A percentile compares a stretch with the other conserved stretches of the same genome.
Conservation (phyloP, 2,329 filamentous ascomycete genomes). For the Aspergillus udagawae region DNA sequence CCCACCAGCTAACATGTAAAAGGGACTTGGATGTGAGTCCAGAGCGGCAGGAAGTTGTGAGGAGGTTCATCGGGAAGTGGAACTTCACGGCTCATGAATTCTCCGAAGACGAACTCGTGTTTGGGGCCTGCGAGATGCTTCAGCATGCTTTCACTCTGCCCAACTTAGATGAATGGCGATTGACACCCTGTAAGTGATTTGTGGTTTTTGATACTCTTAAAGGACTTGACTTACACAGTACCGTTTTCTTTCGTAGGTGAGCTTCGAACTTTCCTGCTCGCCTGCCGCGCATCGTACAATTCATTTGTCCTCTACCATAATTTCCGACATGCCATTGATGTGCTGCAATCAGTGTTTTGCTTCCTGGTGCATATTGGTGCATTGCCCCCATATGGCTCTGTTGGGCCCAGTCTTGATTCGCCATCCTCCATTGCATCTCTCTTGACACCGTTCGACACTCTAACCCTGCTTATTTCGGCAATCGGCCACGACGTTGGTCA, state of each 20-base stretch:
- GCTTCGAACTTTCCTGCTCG: conserved; percentile 78
- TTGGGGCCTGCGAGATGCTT: conserved; percentile 82
- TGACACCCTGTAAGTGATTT: conserved; percentile 75
- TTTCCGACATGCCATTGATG: conserved; percentile 94
- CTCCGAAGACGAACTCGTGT: conserved; percentile 82
- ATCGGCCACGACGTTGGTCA: conserved; percentile 98
- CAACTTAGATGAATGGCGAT: conserved; percentile 74
- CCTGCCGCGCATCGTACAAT: conserved; percentile 92
- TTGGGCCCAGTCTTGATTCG: conserved; percentile 27
- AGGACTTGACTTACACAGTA: not conserved
- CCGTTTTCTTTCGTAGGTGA: conserved; percentile 55
- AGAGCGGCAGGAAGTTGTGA: conserved; percentile 63
- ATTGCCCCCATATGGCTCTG: conserved; percentile 61
- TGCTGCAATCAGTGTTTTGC: conserved; percentile 87
- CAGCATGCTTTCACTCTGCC: conserved; percentile 80
- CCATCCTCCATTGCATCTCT: conserved; percentile 68
- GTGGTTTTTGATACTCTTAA: not conserved
- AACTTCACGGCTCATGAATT: conserved; percentile 86
- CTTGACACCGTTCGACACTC: conserved; percentile 78
- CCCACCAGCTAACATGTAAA: conserved; percentile 9
- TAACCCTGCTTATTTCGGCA: conserved; percentile 88
- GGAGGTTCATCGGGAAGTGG: conserved; percentile 71
- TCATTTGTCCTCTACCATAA: conserved; percentile 96
- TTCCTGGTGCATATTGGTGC: conserved; percentile 79
- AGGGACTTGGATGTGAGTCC: conserved; percentile 64